Base-by-base conservation (phyloP, 2,329 filamentous ascomycete genomes). In the Anthostomella pinea region DNA sequence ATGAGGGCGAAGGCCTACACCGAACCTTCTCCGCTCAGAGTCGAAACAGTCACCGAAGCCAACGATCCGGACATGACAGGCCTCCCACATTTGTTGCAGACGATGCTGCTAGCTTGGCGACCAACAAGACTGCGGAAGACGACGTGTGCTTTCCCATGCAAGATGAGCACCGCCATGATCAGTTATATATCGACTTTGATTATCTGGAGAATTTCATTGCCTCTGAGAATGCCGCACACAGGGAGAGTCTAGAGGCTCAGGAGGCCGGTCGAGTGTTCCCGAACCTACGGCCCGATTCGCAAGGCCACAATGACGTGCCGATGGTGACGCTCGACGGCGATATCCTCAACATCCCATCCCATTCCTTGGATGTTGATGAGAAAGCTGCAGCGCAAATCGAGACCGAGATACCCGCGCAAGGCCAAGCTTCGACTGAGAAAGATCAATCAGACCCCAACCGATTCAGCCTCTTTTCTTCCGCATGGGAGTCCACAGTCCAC, bases 391-490 rank as follows among this genome's bases (percentile, higher is more conserved):
- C 29, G 9, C 19, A 53, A 3, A 46, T 62, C 1, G 60, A 67
- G 3, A 49, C 56, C 1, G 53, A 52, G 3, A 39, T 44, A 17
- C n/a, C 27, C 4, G 25, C 30, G 20, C 8, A 18, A 20, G 40
- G 30, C 10, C 41, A 32, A 28, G 42, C 33, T 15, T 41, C 35
- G 13, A 14, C 22, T 16, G 65, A 70, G 17, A 67, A 67, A 46
- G 50, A 62, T 10, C 63, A 65, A 23, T 59, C 73, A 30, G 82
- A 87, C 40, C 75, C 79, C 20, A 93, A 90, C 58, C 80, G 91
- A 4, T 97, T 95, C 69, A 93, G 90, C 46, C 96, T 97, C 67
- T 98, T 98, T 65, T 96, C 90, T 0, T 96, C 93, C 1, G 87
- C 93, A 36, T 85, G 88, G 64, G 90, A 96, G 58, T 90, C 88